Evolutionary conservation across 2,329 filamentous ascomycete genomes (phyloP).

Genomic region (Pyricularia grisea): DNA sequence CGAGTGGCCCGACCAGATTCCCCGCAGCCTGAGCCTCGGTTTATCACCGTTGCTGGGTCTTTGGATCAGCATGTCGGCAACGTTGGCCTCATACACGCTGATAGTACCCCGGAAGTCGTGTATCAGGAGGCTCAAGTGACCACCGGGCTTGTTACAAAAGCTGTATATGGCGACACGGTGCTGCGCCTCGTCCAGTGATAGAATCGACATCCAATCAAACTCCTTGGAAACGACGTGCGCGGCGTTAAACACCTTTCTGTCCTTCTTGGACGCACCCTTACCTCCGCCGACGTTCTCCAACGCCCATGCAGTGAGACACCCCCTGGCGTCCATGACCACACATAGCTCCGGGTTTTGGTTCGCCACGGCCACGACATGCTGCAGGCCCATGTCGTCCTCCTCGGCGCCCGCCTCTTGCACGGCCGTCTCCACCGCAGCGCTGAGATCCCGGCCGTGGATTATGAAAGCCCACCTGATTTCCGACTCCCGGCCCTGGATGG

Average conservation of each 20-base stretch:
- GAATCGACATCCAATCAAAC: slow-evolving; percentile 31
- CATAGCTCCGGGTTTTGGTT: slow-evolving; percentile 83
- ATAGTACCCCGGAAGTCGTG: slow-evolving; percentile 83
- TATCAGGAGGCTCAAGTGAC: slow-evolving; percentile 62
- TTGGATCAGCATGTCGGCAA: slow-evolving; percentile 75
- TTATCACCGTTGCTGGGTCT: slow-evolving; percentile 35
- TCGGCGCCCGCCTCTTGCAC: slow-evolving; percentile 52
- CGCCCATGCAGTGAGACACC: slow-evolving; percentile 86
- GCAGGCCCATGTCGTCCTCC: slow-evolving; percentile 57
- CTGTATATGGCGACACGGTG: slow-evolving; percentile 59
- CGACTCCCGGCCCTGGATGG: slow-evolving; percentile 41
- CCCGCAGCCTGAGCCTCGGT: slow-evolving; percentile 50
- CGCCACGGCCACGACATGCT: slow-evolving; percentile 78
- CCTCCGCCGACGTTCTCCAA: slow-evolving; percentile 70
- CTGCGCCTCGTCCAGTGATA: slow-evolving; percentile 11
- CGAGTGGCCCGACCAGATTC: slow-evolving; percentile 78
- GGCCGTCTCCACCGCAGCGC: slow-evolving; percentile 65
- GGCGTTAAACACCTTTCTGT: slow-evolving; percentile 65
- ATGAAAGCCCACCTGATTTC: slow-evolving; percentile 63
- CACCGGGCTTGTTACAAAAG: slow-evolving; percentile 58
- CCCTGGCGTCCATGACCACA: slow-evolving; percentile 72
- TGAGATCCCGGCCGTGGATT: slow-evolving; percentile 73
- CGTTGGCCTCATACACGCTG: slow-evolving; percentile 67
- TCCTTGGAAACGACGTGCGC: slow-evolving; percentile 59
- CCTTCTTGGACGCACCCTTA: slow-evolving; percentile 1